Conservation (phyloP, 345 rosid species). For the Trapa bicornis region DNA sequence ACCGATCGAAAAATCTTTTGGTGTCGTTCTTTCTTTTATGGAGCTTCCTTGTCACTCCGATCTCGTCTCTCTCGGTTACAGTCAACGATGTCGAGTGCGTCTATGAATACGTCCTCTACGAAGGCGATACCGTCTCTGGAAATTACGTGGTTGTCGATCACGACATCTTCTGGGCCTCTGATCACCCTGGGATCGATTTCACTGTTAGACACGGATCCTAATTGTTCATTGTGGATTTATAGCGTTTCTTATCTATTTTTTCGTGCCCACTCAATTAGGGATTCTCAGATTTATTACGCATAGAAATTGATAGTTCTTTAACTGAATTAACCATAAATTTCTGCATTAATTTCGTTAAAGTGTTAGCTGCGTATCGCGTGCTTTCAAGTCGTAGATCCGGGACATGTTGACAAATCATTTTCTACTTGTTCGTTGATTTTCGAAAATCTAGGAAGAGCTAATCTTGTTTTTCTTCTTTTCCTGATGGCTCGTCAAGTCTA, state of each 20-base stretch:
- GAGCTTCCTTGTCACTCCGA: background rate
- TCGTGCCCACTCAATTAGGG: no score
- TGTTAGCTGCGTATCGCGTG: no score
- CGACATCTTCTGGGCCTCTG: constrained; percentile 97
- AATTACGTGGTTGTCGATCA: constrained; percentile 98
- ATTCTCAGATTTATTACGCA: background rate
- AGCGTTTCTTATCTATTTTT: background rate
- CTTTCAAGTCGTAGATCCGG: no score
- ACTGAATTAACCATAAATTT: no score
- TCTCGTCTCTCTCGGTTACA: constrained; percentile 68
- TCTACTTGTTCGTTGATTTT: no score
- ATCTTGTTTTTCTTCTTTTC: no score
- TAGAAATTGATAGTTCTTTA: background rate
- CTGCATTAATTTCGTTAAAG: no score
- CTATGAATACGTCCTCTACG: constrained; percentile 83
- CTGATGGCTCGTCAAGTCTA: no score
- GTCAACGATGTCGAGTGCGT: constrained; percentile 87
- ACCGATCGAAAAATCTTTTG: background rate
- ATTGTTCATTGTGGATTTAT: background rate
- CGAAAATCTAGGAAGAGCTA: no score
- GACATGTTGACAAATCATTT: no score
- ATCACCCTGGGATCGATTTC: constrained; percentile 96
- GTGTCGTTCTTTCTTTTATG: background rate
- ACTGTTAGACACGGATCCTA: constrained; percentile 24
- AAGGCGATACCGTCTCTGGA: constrained; percentile 81